A percentile compares a stretch with the other conserved stretches of the same genome.
phyloP scores from a whole-genome alignment of 306 rosid genomes.

The Vigna nakashimae region DNA sequence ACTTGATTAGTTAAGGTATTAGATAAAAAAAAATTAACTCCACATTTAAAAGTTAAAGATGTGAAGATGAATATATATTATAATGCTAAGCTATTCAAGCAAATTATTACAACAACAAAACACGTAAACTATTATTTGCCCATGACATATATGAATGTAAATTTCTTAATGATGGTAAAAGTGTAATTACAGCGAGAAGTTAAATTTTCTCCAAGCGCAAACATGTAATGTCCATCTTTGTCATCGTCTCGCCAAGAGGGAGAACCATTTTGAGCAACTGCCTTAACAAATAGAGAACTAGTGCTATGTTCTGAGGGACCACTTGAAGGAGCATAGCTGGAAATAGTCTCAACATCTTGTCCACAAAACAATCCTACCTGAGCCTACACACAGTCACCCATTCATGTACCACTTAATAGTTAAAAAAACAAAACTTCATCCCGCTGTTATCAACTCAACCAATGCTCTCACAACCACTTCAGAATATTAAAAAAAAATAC shows the following conservation, averaged over 20 bases:
- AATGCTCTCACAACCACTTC: conserved; percentile 28
- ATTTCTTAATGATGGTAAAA: conserved; percentile 60
- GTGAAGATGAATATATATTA: neutral
- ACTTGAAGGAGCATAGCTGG: conserved; percentile 75
- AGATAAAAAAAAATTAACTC: neutral
- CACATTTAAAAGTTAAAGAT: too few relatives aligned
- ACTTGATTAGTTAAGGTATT: neutral
- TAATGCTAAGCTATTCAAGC: neutral
- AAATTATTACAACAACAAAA: neutral
- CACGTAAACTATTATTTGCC: neutral
- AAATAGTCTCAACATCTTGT: conserved; percentile 88
- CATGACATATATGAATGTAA: conserved; percentile 43
- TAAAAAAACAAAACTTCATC: conserved; percentile 32
- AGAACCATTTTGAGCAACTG: conserved; percentile 89
- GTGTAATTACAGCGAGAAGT: conserved; percentile 98
- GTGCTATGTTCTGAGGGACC: conserved; percentile 59
- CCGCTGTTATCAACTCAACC: conserved; percentile 13
- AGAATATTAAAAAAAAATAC: neutral
- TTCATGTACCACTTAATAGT: conserved; percentile 67
- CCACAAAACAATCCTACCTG: conserved; percentile 99
- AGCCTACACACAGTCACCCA: conserved; percentile 98
- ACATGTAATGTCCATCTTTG: conserved; percentile 99
- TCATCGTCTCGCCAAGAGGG: conserved; percentile 99
- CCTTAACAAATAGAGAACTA: conserved; percentile 72
- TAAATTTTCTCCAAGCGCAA: conserved; percentile 96